Percentiles rank a stretch among this genome's conserved stretches.
These are phyloP conservation scores for Aegilops sharonensis DNA, from an alignment of 176 grass and related monocot genomes.

Conservation along the genomic window DNA sequence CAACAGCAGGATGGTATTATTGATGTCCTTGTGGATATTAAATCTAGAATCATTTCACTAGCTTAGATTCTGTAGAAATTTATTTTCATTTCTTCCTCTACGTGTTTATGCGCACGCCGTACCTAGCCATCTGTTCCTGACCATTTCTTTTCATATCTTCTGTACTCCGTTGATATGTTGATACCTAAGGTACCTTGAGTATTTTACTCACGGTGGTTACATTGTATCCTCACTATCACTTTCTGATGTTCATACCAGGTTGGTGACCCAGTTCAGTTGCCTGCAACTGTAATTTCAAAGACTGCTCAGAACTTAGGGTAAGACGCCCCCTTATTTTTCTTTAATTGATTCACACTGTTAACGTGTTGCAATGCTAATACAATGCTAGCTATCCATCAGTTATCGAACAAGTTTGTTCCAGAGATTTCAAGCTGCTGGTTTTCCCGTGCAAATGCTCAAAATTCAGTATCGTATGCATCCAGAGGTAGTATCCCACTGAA, in stretches of 20 bases:
- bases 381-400: slow-evolving; percentile 42
- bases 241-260: slow-evolving; percentile 48
- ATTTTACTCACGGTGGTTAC: slow-evolving; percentile 26
- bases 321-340: slow-evolving; percentile 13
- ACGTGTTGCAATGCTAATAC: slow-evolving; percentile 20
- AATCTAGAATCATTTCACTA: slow-evolving; percentile 1
- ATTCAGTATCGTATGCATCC: slow-evolving; percentile 98
- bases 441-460: slow-evolving; percentile 97
- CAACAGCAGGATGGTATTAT: neutral
- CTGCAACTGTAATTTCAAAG: slow-evolving; percentile 86
- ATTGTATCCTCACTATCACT: neutral
- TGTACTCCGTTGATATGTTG: neutral
- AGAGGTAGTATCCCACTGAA: slow-evolving; percentile 48
- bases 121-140: neutral
- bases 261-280: slow-evolving; percentile 92
- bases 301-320: slow-evolving; percentile 88
- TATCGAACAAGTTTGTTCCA: slow-evolving; percentile 94
- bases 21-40: neutral
- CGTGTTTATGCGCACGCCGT: neutral
- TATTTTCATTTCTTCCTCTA: slow-evolving; percentile 10
- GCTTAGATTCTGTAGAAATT: neutral
- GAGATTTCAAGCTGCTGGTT: slow-evolving; percentile 93
- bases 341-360: slow-evolving; percentile 10
- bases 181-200: slow-evolving; percentile 18
- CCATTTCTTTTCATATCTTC: slow-evolving; percentile 12